These are phyloP conservation scores for Raphidocelis subcapitata DNA, from an alignment of 139 green algal species.

Conservation along the genomic window DNA sequence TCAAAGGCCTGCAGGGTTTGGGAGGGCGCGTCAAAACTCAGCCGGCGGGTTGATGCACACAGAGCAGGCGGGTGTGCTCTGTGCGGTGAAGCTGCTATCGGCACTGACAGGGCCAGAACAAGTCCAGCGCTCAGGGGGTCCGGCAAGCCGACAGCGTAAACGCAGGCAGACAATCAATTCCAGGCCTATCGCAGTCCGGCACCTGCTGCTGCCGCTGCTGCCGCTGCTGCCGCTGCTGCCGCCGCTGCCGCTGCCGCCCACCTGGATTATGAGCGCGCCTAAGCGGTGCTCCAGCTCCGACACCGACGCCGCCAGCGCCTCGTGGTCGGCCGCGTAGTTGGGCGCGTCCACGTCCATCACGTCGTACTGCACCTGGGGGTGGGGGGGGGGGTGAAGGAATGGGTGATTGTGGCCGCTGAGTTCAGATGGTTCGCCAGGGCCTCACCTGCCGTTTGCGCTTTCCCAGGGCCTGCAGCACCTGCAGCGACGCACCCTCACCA, in stretches of 20 bases:
- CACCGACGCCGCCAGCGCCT: slow-evolving; percentile 57
- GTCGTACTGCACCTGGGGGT: slow-evolving; percentile 67
- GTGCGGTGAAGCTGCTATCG: not conserved
- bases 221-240: too few species aligned
- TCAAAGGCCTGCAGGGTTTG: slow-evolving; percentile 67
- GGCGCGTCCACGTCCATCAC: slow-evolving; percentile 74
- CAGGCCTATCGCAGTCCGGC: too few species aligned
- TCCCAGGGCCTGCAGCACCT: too few species aligned
- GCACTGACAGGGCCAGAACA: not conserved
- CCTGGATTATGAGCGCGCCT: slow-evolving; percentile 80
- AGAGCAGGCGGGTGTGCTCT: too few species aligned
- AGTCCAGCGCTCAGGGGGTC: not conserved
- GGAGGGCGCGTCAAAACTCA: not conserved
- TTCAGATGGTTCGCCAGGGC: not conserved
- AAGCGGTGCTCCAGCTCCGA: slow-evolving; percentile 85
- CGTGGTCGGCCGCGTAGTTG: slow-evolving; percentile 76
- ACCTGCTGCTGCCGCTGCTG: too few species aligned
- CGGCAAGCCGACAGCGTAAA: too few species aligned
- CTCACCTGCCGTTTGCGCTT: too few species aligned
- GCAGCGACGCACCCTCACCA: too few species aligned
- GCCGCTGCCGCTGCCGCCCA: slow-evolving; percentile 1
- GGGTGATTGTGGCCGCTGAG: not conserved
- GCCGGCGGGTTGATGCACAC: too few species aligned
- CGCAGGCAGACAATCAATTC: too few species aligned
- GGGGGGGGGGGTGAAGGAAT: too few species aligned